These are phyloP conservation scores for Cordyceps tenuipes DNA, from an alignment of 2,329 filamentous ascomycete species.

Conservation along the genomic window DNA sequence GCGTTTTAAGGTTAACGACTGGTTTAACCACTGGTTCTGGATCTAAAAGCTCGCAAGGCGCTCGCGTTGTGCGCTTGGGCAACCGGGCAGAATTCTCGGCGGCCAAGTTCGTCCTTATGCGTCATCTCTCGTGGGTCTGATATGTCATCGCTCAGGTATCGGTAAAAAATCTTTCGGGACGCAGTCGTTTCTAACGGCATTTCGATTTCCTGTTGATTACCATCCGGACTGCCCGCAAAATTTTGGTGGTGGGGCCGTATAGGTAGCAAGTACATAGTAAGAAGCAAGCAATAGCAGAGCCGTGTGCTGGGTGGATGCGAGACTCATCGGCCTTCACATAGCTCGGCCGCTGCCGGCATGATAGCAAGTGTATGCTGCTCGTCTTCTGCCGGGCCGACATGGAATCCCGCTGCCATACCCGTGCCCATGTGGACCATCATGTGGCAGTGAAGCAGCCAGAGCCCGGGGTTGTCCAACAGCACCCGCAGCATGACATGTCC, in stretches of 20 bases:
- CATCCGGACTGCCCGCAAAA: no score
- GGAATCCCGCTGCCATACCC: slow-evolving; percentile 20
- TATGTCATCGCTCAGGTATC: not conserved
- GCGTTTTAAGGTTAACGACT: slow-evolving; percentile 9
- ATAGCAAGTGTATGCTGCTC: slow-evolving; percentile 14
- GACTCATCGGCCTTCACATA: slow-evolving; percentile 10
- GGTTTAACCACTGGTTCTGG: not conserved
- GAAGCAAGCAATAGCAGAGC: not conserved
- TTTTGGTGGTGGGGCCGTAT: not conserved
- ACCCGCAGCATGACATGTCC: slow-evolving; percentile 20
- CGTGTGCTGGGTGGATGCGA: not conserved
- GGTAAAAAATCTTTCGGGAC: not conserved
- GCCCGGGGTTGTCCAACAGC: slow-evolving; percentile 18
- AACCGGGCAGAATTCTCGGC: not conserved
- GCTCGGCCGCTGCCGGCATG: slow-evolving; percentile 12
- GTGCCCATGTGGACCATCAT: slow-evolving; percentile 21
- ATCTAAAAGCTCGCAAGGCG: not conserved
- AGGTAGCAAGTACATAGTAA: no score
- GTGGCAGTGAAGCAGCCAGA: slow-evolving; percentile 24
- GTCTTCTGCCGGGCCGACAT: slow-evolving; percentile 17
- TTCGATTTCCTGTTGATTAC: not conserved
- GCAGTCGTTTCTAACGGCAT: no score
- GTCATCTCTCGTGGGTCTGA: not conserved
- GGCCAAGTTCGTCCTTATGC: not conserved
- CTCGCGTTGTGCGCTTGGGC: not conserved